Evolutionary conservation across 2,329 filamentous ascomycete species (phyloP).

Genomic region (Aureobasidium sp.): DNA sequence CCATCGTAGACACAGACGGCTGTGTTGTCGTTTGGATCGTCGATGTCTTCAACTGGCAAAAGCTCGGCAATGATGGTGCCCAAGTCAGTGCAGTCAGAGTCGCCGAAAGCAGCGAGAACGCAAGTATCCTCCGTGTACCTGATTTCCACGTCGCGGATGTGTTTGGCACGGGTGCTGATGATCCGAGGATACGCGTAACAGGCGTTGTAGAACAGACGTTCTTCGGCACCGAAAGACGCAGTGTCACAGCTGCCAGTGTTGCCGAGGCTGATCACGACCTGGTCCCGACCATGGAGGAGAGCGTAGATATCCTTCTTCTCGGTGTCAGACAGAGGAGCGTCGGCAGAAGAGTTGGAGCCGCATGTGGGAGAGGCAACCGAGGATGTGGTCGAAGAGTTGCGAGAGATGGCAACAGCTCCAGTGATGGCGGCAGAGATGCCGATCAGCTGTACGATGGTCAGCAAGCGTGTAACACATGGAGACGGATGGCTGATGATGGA

Average conservation of each 20-base stretch:
- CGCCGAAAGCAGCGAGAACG: background rate
- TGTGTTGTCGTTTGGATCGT: background rate
- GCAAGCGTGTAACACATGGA: background rate
- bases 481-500: background rate
- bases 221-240: too few species aligned
- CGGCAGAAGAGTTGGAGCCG: background rate
- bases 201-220: too few species aligned
- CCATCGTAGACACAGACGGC: too few species aligned
- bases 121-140: background rate
- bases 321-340: background rate
- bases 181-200: too few species aligned
- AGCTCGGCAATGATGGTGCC: background rate
- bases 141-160: too few species aligned
- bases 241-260: too few species aligned
- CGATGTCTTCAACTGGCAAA: background rate
- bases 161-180: too few species aligned
- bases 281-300: too few species aligned
- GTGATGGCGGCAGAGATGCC: background rate
- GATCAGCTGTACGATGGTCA: background rate
- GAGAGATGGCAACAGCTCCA: background rate
- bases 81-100: background rate
- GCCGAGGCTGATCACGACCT: too few species aligned
- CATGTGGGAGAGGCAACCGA: background rate
- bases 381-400: background rate
- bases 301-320: too few species aligned